Base-by-base conservation (phyloP, 1,284 basidiomycete species). In the Cutaneotrichosporon sp. region DNA sequence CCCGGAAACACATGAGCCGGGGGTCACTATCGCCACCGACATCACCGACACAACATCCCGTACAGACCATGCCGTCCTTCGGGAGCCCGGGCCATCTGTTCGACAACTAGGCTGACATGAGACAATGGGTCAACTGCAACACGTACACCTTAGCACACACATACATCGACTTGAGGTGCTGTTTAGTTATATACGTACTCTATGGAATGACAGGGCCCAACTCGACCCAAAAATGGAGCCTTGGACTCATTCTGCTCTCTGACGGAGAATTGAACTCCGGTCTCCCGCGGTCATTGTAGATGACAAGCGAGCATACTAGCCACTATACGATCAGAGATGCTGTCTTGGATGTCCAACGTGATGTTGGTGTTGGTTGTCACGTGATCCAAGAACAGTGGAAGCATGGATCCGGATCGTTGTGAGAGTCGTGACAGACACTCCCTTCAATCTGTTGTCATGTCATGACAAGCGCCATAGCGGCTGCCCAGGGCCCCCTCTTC, bases 311-410 rank as follows among this genome's bases (percentile, higher is more conserved):
- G 40, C 40, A 42, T 42, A 42, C 40, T 42, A 42, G 40, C 40
- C 40, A 42, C 40, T 42, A 42, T 42, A 42, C 40, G 40, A 42
- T 42, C 40, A 42, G 40, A 42, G 40, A 42, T 42, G 40, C 40
- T 14, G 14, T 14, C 13, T 42, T 42, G 40, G 26, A 9, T 18
- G 40, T 42, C 5, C 5, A 13, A 18, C 36, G 40, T 18, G 40
- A 6, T 42, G 34, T 14, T 5, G 14, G 14, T 6, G 40, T 16
- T 6, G 5, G 1, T 42, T 42, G 40, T 6, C 40, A 42, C 40
- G 40, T 42, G 40, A 42, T 42, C 5, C 16, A 6, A 13, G 34
- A 36, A 36, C 8, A 13, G 11, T 18, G 40, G 40, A 18, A 42
- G 14, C 40, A 42, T 5, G 38, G 4, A 40, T 40, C 8, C 38